A percentile compares a stretch with the other conserved stretches of the same genome.
Evolutionary conservation across 805 yeast genomes (phyloP).

Genomic region (Saccharomycopsis vini): DNA sequence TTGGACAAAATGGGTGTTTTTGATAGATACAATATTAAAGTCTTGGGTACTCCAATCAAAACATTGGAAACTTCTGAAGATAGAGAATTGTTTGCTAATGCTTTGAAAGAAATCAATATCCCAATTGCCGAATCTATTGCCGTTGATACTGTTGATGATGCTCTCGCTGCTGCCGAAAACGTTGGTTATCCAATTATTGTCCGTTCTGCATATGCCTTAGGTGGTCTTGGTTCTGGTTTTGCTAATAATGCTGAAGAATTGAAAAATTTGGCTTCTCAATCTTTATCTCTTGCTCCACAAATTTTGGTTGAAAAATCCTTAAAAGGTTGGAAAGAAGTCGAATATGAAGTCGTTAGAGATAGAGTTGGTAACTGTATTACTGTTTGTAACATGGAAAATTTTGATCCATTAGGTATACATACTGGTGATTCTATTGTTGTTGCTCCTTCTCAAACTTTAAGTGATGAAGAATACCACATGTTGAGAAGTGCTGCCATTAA

Average conservation of each 20-base stretch:
- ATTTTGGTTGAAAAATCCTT: slow-evolving; percentile 92
- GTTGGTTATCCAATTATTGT: slow-evolving; percentile 96
- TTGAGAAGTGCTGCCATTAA: slow-evolving; percentile 95
- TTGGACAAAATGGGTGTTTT: slow-evolving; percentile 92
- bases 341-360: slow-evolving; percentile 97
- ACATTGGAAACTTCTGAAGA: slow-evolving; percentile 96
- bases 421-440: slow-evolving; percentile 99
- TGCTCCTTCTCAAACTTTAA: slow-evolving; percentile 95
- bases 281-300: slow-evolving; percentile 86
- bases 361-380: slow-evolving; percentile 95
- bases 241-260: slow-evolving; percentile 79
- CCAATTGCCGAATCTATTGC: slow-evolving; percentile 97
- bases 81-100: slow-evolving; percentile 91
- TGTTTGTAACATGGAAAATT: slow-evolving; percentile 98
- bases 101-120: slow-evolving; percentile 87
- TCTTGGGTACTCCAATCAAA: slow-evolving; percentile 93
- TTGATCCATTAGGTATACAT: slow-evolving; percentile 96
- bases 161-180: slow-evolving; percentile 75
- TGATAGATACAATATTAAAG: slow-evolving; percentile 84
- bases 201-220: slow-evolving; percentile 93
- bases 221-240: slow-evolving; percentile 97
- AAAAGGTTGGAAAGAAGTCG: slow-evolving; percentile 99
- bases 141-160: slow-evolving; percentile 87
- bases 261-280: slow-evolving; percentile 79
- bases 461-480: slow-evolving; percentile 98